Percentiles rank a stretch among this genome's conserved stretches.
These are phyloP conservation scores for Helicocarpus griseus DNA, from an alignment of 2,329 filamentous ascomycete genomes.

Conservation along the genomic window DNA sequence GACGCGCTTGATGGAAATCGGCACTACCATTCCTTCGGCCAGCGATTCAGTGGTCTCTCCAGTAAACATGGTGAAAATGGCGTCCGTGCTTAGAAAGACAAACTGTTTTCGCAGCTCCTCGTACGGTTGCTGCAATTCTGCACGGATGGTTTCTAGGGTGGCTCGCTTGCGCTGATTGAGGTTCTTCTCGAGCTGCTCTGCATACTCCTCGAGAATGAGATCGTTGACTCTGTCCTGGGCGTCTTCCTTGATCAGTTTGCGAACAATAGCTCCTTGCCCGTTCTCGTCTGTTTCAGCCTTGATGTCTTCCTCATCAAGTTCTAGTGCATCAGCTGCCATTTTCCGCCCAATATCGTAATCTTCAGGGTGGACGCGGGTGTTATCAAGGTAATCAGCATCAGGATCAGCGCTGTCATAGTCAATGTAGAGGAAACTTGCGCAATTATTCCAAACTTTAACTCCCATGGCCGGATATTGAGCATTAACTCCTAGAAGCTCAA, in stretches of 20 bases:
- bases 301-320: conserved; percentile 95
- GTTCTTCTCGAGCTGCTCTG: conserved; percentile 85
- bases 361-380: conserved; percentile 93
- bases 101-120: conserved; percentile 86
- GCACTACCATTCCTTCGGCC: conserved; percentile 82
- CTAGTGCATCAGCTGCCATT: conserved; percentile 94
- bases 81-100: conserved; percentile 56
- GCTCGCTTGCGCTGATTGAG: conserved; percentile 92
- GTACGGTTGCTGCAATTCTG: conserved; percentile 83
- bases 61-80: conserved; percentile 93
- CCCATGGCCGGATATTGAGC: conserved; percentile 77
- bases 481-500: conserved; percentile 80
- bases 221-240: conserved; percentile 94
- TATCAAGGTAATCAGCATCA: conserved; percentile 84
- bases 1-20: conserved; percentile 77
- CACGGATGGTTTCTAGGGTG: conserved; percentile 90
- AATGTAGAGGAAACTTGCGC: conserved; percentile 88
- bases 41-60: conserved; percentile 82
- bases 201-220: conserved; percentile 90
- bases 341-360: conserved; percentile 97
- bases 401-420: conserved; percentile 75
- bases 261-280: conserved; percentile 79
- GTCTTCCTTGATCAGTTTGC: conserved; percentile 89
- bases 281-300: conserved; percentile 88
- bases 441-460: conserved; percentile 90